Percentiles rank a stretch among this genome's conserved stretches.
Conservation (phyloP, 306 rosid species). For the Citrullus colocynthis region DNA sequence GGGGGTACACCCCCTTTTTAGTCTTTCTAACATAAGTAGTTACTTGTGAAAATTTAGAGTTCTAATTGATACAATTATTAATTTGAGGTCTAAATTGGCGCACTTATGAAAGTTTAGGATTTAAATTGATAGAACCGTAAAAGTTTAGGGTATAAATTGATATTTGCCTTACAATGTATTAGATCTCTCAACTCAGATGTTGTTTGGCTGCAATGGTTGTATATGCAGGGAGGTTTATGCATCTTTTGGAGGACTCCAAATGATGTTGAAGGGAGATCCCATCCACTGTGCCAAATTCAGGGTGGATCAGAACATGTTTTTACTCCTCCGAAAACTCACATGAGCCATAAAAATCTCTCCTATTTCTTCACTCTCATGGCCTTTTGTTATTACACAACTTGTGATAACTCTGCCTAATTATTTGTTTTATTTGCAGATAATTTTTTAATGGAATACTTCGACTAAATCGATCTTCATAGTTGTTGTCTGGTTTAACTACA, state of each 20-base stretch:
- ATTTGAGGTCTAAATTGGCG: no score
- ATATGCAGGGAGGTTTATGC: conserved; percentile 54
- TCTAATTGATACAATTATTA: no score
- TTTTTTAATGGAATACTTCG: no score
- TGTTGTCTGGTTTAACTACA: no score
- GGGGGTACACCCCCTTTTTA: no score
- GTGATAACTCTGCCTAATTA: background rate
- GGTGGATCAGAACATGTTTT: conserved; percentile 54
- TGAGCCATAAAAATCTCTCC: background rate
- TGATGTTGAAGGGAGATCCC: conserved; percentile 66
- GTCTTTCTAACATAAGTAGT: background rate
- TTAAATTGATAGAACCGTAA: no score
- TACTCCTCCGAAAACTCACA: conserved; percentile 52
- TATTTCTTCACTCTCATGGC: background rate
- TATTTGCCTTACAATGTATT: background rate
- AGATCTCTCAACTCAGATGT: background rate
- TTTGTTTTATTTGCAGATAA: background rate
- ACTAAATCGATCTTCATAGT: no score
- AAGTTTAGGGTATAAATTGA: no score
- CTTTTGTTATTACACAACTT: background rate
- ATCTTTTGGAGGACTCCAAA: conserved; percentile 84
- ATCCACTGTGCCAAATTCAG: conserved; percentile 40
- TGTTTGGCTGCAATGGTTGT: background rate
- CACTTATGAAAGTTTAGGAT: no score
- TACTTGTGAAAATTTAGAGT: background rate